Percentiles rank a stretch among this genome's conserved stretches.
Evolutionary conservation across 257 asterid species (phyloP).

Genomic region (Salvia rosmarinus): DNA sequence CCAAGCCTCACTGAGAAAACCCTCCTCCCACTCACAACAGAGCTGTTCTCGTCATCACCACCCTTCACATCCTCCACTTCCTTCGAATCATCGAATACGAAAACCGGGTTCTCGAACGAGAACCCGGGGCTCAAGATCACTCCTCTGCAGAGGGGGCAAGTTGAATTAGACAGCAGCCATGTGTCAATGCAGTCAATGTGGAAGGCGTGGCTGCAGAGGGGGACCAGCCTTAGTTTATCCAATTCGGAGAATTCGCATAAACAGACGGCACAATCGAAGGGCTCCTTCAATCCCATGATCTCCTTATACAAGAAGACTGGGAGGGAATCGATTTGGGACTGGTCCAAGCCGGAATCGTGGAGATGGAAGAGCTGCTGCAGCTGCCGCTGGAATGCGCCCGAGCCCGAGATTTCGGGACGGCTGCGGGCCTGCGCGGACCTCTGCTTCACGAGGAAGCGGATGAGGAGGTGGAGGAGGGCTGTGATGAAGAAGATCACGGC

Average conservation of each 20-base stretch:
- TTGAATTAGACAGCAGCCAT: slow-evolving; percentile 82
- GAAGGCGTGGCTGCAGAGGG: slow-evolving; percentile 88
- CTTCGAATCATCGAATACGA: slow-evolving; percentile 54
- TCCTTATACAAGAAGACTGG: slow-evolving; percentile 82
- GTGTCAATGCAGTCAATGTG: slow-evolving; percentile 88
- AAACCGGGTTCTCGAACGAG: slow-evolving; percentile 64
- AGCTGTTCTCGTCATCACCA: slow-evolving; percentile 37
- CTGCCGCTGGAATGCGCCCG: slow-evolving; percentile 74
- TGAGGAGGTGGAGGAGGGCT: slow-evolving; percentile 65
- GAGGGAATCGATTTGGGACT: slow-evolving; percentile 72
- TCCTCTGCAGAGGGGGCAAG: slow-evolving; percentile 92
- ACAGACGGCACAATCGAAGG: slow-evolving; percentile 93
- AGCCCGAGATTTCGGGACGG: slow-evolving; percentile 54
- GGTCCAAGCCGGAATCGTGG: slow-evolving; percentile 91
- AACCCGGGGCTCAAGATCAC: slow-evolving; percentile 60
- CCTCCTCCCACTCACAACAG: slow-evolving; percentile 57
- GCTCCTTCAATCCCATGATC: slow-evolving; percentile 70
- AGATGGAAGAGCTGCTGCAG: slow-evolving; percentile 78
- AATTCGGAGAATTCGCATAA: slow-evolving; percentile 71
- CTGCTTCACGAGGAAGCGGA: slow-evolving; percentile 56
- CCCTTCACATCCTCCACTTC: slow-evolving; percentile 53
- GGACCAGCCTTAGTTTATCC: slow-evolving; percentile 75
- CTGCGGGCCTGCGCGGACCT: slow-evolving; percentile 46
- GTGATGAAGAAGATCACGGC: slow-evolving; percentile 61
- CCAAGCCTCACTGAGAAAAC: slow-evolving; percentile 92